phyloP scores from a whole-genome alignment of 2,329 filamentous ascomycete species.

The Aureobasidium namibiae region DNA sequence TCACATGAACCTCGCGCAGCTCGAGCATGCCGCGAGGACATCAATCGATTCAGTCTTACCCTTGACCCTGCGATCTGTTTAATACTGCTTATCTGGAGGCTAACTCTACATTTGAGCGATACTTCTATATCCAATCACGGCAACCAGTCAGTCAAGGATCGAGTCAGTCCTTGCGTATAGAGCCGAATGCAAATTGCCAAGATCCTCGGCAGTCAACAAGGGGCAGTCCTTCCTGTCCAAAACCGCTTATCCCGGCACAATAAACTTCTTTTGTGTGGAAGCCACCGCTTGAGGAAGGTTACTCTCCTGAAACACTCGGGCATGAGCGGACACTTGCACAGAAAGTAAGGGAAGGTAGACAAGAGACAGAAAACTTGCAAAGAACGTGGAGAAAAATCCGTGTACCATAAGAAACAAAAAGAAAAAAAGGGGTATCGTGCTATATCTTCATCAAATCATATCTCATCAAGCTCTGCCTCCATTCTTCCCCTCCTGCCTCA shows the following conservation, averaged over 20 bases:
- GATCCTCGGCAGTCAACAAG: not conserved
- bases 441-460: not conserved
- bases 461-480: conserved; percentile 4
- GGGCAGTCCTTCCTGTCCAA: not conserved
- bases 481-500: conserved; percentile 29
- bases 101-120: no score
- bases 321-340: no score
- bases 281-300: not conserved
- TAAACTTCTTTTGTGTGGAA: not conserved
- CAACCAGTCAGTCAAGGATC: not conserved
- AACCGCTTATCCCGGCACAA: not conserved
- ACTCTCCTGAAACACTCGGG: not conserved
- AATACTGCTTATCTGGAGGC: no score
- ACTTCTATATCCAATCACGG: no score
- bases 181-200: not conserved
- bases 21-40: not conserved
- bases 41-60: not conserved
- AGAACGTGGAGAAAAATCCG: not conserved
- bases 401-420: not conserved
- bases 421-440: conserved; percentile 9
- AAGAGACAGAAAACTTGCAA: not conserved
- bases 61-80: no score
- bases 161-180: not conserved
- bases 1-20: not conserved
- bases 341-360: not conserved